Percentiles rank a stretch among this genome's conserved stretches.
Conservation (phyloP, 1,284 basidiomycete species). For the Anthracocystis panici-leucophaei region DNA sequence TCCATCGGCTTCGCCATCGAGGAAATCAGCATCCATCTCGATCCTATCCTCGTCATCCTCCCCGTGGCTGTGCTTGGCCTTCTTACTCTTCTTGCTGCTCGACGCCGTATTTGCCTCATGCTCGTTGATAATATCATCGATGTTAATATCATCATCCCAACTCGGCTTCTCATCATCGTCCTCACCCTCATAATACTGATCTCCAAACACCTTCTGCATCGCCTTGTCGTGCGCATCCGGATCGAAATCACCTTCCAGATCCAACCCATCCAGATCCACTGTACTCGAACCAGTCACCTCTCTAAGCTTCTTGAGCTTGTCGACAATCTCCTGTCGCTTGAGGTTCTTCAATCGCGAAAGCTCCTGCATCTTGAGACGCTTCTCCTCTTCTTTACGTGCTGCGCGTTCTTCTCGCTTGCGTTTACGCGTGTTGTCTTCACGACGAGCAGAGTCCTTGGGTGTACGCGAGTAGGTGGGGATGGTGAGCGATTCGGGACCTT, state of each 20-base stretch:
- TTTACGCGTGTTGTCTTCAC: slow-evolving; percentile 65
- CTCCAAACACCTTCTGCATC: slow-evolving; percentile 64
- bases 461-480: slow-evolving; percentile 64
- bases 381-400: slow-evolving; percentile 65
- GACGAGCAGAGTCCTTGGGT: slow-evolving; percentile 58
- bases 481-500: slow-evolving; percentile 56
- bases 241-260: slow-evolving; percentile 67
- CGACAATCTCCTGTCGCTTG: slow-evolving; percentile 63
- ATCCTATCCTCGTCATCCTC: slow-evolving; percentile 69
- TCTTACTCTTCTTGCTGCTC: slow-evolving; percentile 74
- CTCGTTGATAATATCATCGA: slow-evolving; percentile 77
- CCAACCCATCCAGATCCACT: slow-evolving; percentile 55
- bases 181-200: slow-evolving; percentile 57
- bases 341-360: slow-evolving; percentile 60
- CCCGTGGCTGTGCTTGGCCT: slow-evolving; percentile 68
- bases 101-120: slow-evolving; percentile 69
- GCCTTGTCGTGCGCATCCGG: slow-evolving; percentile 64
- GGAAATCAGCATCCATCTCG: slow-evolving; percentile 80
- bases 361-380: slow-evolving; percentile 63
- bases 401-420: slow-evolving; percentile 61
- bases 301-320: slow-evolving; percentile 62
- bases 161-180: slow-evolving; percentile 76
- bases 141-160: slow-evolving; percentile 90
- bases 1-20: slow-evolving; percentile 50
- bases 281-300: slow-evolving; percentile 61